Evolutionary conservation across 805 yeast genomes (phyloP).

Genomic region (Pichia rugopelliculosa): DNA sequence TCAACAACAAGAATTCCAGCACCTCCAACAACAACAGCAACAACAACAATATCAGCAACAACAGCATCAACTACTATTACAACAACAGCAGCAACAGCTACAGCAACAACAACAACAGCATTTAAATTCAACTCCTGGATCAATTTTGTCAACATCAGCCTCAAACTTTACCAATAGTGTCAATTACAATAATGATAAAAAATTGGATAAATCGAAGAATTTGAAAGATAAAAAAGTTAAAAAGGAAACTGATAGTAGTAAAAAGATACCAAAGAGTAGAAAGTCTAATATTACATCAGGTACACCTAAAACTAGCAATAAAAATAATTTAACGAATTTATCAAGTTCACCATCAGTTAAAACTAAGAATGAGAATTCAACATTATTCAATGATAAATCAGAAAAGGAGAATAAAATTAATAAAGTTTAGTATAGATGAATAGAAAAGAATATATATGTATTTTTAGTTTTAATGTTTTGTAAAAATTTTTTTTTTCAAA

Average conservation of each 20-base stretch:
- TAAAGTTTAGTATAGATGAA: background rate
- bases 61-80: too few relatives aligned
- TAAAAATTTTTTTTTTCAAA: background rate
- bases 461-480: background rate
- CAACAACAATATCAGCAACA: background rate
- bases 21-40: background rate
- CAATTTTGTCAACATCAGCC: background rate
- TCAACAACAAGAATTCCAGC: background rate
- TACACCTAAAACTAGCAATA: constrained; percentile 3
- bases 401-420: constrained; percentile 6
- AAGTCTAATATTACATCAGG: background rate
- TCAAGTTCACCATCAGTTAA: constrained; percentile 4
- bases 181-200: background rate
- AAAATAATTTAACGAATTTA: background rate
- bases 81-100: background rate
- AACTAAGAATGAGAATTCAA: constrained; percentile 2
- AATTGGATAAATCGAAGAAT: background rate
- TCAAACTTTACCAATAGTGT: background rate
- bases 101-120: background rate
- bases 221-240: constrained; percentile 6
- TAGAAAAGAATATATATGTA: too few relatives aligned
- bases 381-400: background rate
- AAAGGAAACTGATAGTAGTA: constrained; percentile 5
- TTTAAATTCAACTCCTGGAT: background rate
- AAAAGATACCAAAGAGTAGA: background rate